phyloP scores from a whole-genome alignment of 2,329 filamentous ascomycete genomes.

The Phoma sp. region DNA sequence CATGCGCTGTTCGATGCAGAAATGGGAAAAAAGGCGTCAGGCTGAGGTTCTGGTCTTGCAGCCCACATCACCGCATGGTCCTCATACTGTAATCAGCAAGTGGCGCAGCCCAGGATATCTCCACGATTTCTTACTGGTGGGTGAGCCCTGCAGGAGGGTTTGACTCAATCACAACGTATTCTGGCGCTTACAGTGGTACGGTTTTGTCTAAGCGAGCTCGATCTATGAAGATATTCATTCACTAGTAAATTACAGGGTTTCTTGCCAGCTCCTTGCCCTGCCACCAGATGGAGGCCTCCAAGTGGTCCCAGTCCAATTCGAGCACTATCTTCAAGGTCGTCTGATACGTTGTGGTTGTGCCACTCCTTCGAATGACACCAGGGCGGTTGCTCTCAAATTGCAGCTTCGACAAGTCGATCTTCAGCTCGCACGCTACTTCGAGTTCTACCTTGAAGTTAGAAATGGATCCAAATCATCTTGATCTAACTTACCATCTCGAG shows the following conservation, averaged over 20 bases:
- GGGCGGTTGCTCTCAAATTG: not conserved
- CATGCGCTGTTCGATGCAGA: not conserved
- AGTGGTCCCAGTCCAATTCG: slow-evolving; percentile 9
- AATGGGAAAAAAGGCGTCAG: not conserved
- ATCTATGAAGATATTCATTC: slow-evolving; percentile 6
- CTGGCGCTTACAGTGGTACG: too few species aligned
- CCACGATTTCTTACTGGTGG: too few species aligned
- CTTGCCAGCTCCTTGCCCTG: slow-evolving; percentile 3
- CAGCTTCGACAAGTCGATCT: slow-evolving; percentile 10
- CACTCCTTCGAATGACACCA: not conserved
- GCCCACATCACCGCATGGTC: too few species aligned
- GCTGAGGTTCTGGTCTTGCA: not conserved
- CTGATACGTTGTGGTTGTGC: slow-evolving; percentile 4
- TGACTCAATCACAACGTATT: too few species aligned
- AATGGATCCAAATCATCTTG: not conserved
- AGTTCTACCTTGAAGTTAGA: slow-evolving; percentile 19
- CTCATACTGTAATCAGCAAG: too few species aligned
- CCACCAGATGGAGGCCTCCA: slow-evolving; percentile 20
- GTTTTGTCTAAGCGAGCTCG: too few species aligned
- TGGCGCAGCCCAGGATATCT: too few species aligned
- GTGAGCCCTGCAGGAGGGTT: too few species aligned
- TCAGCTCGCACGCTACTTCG: slow-evolving; percentile 7
- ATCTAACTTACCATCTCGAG: slow-evolving; percentile 10
- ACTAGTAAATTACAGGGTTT: not conserved
- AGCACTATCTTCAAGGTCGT: slow-evolving; percentile 15